Base-by-base conservation (phyloP, 805 yeast genomes). In the Kuraishia molischiana region DNA sequence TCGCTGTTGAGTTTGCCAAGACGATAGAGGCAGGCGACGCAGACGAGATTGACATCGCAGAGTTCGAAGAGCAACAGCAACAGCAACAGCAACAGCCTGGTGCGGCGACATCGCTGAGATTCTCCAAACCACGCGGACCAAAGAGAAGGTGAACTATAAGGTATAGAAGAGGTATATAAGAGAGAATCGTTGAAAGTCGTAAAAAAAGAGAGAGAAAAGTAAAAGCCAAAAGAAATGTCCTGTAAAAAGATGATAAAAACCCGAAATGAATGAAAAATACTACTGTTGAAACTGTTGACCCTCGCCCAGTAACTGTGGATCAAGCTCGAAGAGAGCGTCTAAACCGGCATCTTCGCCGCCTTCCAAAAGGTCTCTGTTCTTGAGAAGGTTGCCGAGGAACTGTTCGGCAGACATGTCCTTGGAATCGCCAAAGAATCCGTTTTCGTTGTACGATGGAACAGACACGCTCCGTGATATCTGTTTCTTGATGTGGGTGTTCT, bases 21-120 rank as follows among this genome's bases (percentile, higher is more conserved):
- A 54, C 66, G 10, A 52, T 82, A 18, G 92, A 83, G 54, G 77
- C 79, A 38, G 92, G 92, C 9, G 90, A 83, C 52, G 61, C 82
- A 14, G 71, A 66, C 34, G 94, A 83, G 48, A 54, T 83, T 35
- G 86, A 82, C 41, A 44, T 77, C 2, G 56, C 71, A 10, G 74
- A 65, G 29, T 64, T 77, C 38, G 19, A 32, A 8, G 29, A 36
- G 8, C n/a, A n/a, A n/a, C n/a, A n/a, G n/a, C n/a, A n/a, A n/a
- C n/a, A n/a, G n/a, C n/a, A n/a, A n/a, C n/a, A n/a, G n/a, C n/a
- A n/a, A n/a, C 29, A 34, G 3, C 46, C 51, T 4, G 45, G 38
- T 13, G 42, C 48, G 1, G 32, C 41, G 1, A 44, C 45, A 8
- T 38, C n/a, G 36, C 52, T 69, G 43, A 72, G 61, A 43, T 72